phyloP scores from a whole-genome alignment of 768 basidiomycete genomes.

The Rhodotorula graminis region DNA sequence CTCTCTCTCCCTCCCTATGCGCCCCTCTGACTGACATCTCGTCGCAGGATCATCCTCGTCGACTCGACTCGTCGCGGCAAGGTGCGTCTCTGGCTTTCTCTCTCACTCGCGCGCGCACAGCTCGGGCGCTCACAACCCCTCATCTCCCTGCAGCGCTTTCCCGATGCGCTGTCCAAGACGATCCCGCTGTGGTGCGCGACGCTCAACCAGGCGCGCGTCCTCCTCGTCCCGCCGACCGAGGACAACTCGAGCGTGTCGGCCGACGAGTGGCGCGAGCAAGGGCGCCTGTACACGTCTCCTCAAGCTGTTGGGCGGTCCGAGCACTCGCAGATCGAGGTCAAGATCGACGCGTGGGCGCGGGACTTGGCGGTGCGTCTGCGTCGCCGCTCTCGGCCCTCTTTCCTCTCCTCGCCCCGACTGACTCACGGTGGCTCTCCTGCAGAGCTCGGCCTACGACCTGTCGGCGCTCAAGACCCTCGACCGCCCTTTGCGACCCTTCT shows the following conservation, averaged over 20 bases:
- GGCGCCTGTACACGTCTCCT: slow-evolving; percentile 18
- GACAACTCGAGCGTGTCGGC: slow-evolving; percentile 51
- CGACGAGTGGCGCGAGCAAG: slow-evolving; percentile 45
- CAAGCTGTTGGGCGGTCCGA: slow-evolving; percentile 55
- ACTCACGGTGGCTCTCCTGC: not conserved
- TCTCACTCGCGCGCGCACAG: not conserved
- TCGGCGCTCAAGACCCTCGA: slow-evolving; percentile 52
- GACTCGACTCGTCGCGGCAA: slow-evolving; percentile 93
- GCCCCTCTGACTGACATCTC: not conserved
- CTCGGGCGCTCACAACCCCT: not conserved
- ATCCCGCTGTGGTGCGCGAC: slow-evolving; percentile 93
- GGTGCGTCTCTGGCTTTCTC: slow-evolving; percentile 30
- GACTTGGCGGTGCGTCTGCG: slow-evolving; percentile 63
- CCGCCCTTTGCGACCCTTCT: slow-evolving; percentile 73
- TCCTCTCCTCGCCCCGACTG: not conserved
- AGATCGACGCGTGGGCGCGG: slow-evolving; percentile 64
- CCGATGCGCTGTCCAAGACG: slow-evolving; percentile 88
- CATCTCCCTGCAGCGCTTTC: slow-evolving; percentile 56
- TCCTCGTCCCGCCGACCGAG: slow-evolving; percentile 10
- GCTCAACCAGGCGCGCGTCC: slow-evolving; percentile 56
- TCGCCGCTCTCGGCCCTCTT: not conserved
- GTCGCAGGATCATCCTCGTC: slow-evolving; percentile 67
- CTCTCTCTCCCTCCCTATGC: not conserved
- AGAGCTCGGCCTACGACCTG: slow-evolving; percentile 70
- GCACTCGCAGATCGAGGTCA: slow-evolving; percentile 66